Base-by-base conservation (phyloP, 2,329 filamentous ascomycete species). In the Paraphaeosphaeria sporulosa region DNA sequence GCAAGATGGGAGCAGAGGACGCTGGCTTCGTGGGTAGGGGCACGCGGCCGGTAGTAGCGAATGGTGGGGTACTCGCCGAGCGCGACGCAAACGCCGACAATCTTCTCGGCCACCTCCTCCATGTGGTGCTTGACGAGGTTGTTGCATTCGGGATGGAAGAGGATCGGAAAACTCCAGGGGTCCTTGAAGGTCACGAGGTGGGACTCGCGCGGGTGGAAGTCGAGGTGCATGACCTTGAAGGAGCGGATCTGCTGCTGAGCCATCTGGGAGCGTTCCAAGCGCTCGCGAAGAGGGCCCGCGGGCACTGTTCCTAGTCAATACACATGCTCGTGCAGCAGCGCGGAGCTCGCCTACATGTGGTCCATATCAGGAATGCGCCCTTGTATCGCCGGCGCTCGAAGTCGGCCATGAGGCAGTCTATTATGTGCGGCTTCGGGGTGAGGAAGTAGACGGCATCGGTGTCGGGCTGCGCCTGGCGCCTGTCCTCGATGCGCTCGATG, bases 371-470 rank as follows among this genome's bases (percentile, higher is more conserved):
- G 78, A 89, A 94, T 53, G 88, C 85, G 71, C 86, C 90, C 66
- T 88, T 86, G 80, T 99, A 99, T 75, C 92, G 88, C 67, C 88
- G 86, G 70, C 90, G 87, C 73, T 96, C 92, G 63, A 98, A 90
- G 77, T 99, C 95, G 72, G 94, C 93, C 80, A 98, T 88, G 49
- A 99, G 84, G 76, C 94, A 97, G 72, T 98, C 94, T 71, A 98
- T 90, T 64, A 97, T 92, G 76, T 97, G 91, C 7, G 92, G 84
- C 71, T 92, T 87, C 9, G 95, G 92, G 0, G 94, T 91, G 59
- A 99, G 85, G 62, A 99, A 84, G 81, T 98, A 99, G 67, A 99
- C 88, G 71, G 93, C 95, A 79, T 98, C 95, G 88, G 96, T 97
- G 69, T 92, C 90, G 58, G 89, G 89, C 76, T 97, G 96, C 75